Conservation (phyloP, 768 basidiomycete species). For the Naganishia randhawae region DNA sequence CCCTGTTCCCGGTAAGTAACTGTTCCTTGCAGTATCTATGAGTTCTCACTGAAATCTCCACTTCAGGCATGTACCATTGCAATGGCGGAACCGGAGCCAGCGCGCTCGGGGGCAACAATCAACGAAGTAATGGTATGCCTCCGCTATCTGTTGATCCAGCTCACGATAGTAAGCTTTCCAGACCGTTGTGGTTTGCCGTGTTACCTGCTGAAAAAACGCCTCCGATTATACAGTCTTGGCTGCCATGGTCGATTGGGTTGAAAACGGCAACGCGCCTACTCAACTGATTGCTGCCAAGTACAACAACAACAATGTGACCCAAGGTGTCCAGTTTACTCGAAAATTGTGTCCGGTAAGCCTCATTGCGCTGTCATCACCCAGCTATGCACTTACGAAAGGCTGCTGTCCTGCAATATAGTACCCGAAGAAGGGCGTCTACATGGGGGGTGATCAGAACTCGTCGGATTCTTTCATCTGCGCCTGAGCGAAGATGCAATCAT, state of each 20-base stretch:
- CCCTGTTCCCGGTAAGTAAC: slow-evolving; percentile 39
- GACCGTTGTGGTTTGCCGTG: neutral
- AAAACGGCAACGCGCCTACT: slow-evolving; percentile 3
- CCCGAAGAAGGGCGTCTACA: slow-evolving; percentile 2
- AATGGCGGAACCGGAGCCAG: slow-evolving; percentile 34
- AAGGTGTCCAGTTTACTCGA: slow-evolving; percentile 26
- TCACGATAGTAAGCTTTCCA: neutral
- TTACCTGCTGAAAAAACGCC: neutral
- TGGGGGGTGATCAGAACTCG: slow-evolving; percentile 9
- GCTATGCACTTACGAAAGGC: neutral
- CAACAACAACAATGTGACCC: slow-evolving; percentile 21
- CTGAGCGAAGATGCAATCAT: neutral
- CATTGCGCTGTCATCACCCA: neutral
- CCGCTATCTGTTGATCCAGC: neutral
- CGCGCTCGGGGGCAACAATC: slow-evolving; percentile 22
- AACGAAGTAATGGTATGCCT: slow-evolving; percentile 14
- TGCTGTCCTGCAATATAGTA: neutral
- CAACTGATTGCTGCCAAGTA: slow-evolving; percentile 21
- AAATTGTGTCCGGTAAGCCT: slow-evolving; percentile 18
- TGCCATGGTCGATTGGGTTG: slow-evolving; percentile 14
- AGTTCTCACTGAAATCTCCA: neutral
- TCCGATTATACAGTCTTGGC: neutral
- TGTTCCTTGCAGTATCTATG: neutral
- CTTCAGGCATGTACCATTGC: slow-evolving; percentile 47
- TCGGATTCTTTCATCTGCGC: neutral